Percentiles rank a stretch among this genome's conserved stretches.
Evolutionary conservation across 768 basidiomycete species (phyloP).

Genomic region (Thelephora ganbajun): DNA sequence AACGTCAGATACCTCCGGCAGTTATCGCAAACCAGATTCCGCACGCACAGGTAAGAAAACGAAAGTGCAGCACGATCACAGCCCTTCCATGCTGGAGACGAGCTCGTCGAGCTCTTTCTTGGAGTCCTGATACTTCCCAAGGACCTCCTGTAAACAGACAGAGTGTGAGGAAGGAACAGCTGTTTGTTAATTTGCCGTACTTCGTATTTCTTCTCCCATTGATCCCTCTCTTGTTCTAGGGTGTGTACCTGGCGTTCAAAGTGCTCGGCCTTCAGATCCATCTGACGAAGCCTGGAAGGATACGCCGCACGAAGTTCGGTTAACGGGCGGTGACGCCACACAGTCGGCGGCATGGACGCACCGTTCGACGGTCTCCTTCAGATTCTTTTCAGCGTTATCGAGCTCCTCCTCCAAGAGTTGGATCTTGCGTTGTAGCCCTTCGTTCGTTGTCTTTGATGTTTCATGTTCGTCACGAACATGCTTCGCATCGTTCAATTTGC

Average conservation of each 20-base stretch:
- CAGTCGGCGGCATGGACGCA: constrained; percentile 27
- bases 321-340: background rate
- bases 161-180: background rate
- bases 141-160: constrained; percentile 39
- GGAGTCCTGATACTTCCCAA: constrained; percentile 54
- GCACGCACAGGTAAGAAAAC: background rate
- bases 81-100: constrained; percentile 52
- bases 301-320: constrained; percentile 2
- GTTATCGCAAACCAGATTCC: background rate
- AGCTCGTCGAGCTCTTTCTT: constrained; percentile 81
- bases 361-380: constrained; percentile 96
- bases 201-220: constrained; percentile 92
- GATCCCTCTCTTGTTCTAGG: constrained; percentile 81
- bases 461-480: constrained; percentile 52
- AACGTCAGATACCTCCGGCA: background rate
- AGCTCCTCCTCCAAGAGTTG: constrained; percentile 91
- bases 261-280: constrained; percentile 98
- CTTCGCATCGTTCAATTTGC: constrained; percentile 53
- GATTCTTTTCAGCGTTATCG: constrained; percentile 88
- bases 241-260: constrained; percentile 86
- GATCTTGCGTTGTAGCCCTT: constrained; percentile 70
- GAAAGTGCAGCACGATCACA: constrained; percentile 9
- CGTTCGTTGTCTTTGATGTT: constrained; percentile 52
- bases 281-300: constrained; percentile 67
- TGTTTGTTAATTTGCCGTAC: constrained; percentile 27